phyloP scores from a whole-genome alignment of 169 alveolate species.

The Plasmodium coatneyi region DNA sequence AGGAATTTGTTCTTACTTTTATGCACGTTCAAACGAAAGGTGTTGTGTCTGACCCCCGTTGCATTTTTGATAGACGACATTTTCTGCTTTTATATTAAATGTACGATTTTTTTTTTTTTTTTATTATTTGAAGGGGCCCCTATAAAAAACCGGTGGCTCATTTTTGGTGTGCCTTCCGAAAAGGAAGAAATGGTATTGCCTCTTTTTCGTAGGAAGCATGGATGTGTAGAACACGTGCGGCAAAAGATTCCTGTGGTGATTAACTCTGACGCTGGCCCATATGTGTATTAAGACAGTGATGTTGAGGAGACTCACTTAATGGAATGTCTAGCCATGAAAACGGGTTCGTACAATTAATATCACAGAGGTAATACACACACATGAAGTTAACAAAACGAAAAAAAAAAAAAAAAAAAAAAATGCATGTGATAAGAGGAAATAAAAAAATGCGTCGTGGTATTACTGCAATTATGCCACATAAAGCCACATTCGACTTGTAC shows the following conservation, averaged over 20 bases:
- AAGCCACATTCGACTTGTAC: not conserved
- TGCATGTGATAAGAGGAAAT: not conserved
- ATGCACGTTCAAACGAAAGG: slow-evolving; percentile 69
- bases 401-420: not conserved
- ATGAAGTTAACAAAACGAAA: not conserved
- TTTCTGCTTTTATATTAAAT: not conserved
- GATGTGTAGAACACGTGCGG: not conserved
- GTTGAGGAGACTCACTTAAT: not conserved
- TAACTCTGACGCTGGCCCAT: not conserved
- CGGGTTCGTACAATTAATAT: not conserved
- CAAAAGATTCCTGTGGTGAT: not conserved
- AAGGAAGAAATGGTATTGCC: not conserved
- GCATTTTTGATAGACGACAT: slow-evolving; percentile 46
- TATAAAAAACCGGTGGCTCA: not conserved
- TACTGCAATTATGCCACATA: not conserved
- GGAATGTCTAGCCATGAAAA: not conserved
- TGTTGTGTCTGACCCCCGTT: slow-evolving; percentile 69
- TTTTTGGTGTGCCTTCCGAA: not conserved
- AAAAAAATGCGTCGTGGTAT: not conserved
- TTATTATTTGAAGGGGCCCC: not conserved
- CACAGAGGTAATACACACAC: not conserved
- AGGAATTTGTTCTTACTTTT: slow-evolving; percentile 32
- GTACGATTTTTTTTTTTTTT: not conserved
- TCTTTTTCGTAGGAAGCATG: not conserved
- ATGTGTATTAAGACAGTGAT: not conserved